Evolutionary conservation across 148 eudicot species (phyloP), one percentile per base, ranked within the genome.

Genomic region (Agrostemma githago): DNA sequence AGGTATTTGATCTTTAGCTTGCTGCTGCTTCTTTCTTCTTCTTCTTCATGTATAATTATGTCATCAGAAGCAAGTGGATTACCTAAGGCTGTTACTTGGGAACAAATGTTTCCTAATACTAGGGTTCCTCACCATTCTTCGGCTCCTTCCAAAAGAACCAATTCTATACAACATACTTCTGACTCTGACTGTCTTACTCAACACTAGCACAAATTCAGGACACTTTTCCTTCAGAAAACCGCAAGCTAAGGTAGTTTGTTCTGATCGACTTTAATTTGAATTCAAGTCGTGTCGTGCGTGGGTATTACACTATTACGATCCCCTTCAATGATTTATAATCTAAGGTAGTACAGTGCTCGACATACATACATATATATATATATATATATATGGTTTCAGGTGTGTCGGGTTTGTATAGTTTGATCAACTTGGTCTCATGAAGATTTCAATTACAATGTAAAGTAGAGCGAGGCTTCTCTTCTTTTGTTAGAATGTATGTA

Each of bases 61-160:
- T 86, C 93, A 19, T 86, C 93, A 0, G 93, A 90, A 68, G 86
- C 93, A 34, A 80, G 92, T 3, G 85, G 97, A 81, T 60, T 86
- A 14, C 96, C 93, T 4, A 88, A 82, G 74, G 77, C 34, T 26
- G 34, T 26, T 0, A 61, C 67, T 43, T 95, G 84, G 84, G 92
- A 89, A 21, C 98, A 95, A 73, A 95, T 95, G 96, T 82, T 92
- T 62, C 98, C 98, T 10, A 94, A 95, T 77, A 26, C 34, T 26
- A 87, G 82, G 80, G 67, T 83, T 65, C 96, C 89, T 20, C 40
- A 81, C 11, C 93, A 77, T 41, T 76, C 85, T 69, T 92, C 97
- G 6, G 81, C 93, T 78, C 98, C 98, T 4, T 95, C 97, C 0
- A 87, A 68, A 72, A 86, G 98, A 14, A 83, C 86, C 40, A 92